Evolutionary conservation across 345 rosid genomes (phyloP).

Genomic region (Camelina hispida): DNA sequence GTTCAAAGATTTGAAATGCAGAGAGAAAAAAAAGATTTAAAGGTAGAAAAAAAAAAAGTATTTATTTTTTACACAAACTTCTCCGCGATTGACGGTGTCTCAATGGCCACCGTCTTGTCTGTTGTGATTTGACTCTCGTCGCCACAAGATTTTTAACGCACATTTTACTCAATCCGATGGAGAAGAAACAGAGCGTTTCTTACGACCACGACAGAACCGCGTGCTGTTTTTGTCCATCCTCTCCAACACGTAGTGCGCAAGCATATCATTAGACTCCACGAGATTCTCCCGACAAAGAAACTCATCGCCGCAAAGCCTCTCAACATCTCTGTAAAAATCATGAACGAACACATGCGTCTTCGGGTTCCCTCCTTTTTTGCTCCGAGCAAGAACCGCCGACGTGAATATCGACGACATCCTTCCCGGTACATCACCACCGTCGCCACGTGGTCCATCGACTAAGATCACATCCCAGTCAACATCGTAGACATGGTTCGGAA

Average conservation of each 20-base stretch:
- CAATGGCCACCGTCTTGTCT: slow-evolving; percentile 25
- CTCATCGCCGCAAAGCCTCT: slow-evolving; percentile 80
- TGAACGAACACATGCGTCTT: slow-evolving; percentile 89
- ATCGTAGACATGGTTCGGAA: slow-evolving; percentile 93
- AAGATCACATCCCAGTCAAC: slow-evolving; percentile 96
- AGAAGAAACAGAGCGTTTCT: slow-evolving; percentile 43
- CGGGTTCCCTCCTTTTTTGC: slow-evolving; percentile 64
- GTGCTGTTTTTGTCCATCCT: slow-evolving; percentile 66
- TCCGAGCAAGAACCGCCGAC: slow-evolving; percentile 87
- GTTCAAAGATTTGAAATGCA: slow-evolving; percentile 6
- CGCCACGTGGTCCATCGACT: slow-evolving; percentile 95
- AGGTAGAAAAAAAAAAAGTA: not conserved
- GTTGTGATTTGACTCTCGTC: not conserved
- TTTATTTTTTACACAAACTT: slow-evolving; percentile 36
- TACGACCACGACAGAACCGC: slow-evolving; percentile 35
- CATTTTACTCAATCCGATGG: slow-evolving; percentile 32
- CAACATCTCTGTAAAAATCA: slow-evolving; percentile 81
- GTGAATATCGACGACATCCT: slow-evolving; percentile 93
- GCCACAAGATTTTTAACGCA: slow-evolving; percentile 6
- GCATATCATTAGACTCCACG: slow-evolving; percentile 65
- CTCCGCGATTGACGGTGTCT: slow-evolving; percentile 34
- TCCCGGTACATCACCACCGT: slow-evolving; percentile 72
- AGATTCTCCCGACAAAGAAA: slow-evolving; percentile 83
- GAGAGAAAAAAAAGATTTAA: not conserved
- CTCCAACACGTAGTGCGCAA: slow-evolving; percentile 91